Evolutionary conservation across 2,329 filamentous ascomycete species (phyloP), one percentile per base, ranked within the genome.

Genomic region (Fusarium udum): DNA sequence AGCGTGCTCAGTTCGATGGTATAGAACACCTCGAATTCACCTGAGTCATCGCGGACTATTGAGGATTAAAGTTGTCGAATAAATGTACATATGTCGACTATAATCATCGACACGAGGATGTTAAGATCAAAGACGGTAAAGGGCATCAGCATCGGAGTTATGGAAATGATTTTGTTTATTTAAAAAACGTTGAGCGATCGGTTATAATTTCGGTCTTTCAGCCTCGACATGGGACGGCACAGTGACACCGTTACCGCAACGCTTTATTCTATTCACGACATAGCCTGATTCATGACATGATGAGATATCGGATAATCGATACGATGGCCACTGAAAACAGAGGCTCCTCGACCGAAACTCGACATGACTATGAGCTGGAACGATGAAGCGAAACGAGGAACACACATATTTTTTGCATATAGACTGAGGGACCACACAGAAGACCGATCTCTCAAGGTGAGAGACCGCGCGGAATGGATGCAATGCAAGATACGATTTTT

Each of bases 1-100:
- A 89, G 92, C 76, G 88, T 97, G 64, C 85, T 98, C 74, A 88
- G 90, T 76, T 88, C 92, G 78, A 83, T 90, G 79, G 84, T 82
- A 70, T 78, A 75, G 76, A 63, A 64, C 28, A 60, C 65, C 66
- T 66, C 68, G 48, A 70, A 69, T 43, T 48, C 61, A 58, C 61
- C 53, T 68, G 69, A 63, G 65, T 69, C 65, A 48, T 71, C 72
- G 56, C 61, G 48, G 28, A 67, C 51, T 24, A 73, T 73, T 62
- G 69, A 59, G 37, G 72, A 75, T 37, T 75, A 59, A 56, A 73
- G 65, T 67, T 58, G 56, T 39, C 43, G 40, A 56, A 64, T 46
- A 66, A 72, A 64, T 75, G 75, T 73, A 75, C 59, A 77, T 77
- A 78, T 42, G 75, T 71, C 69, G 77, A 58, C 49, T 62, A 36